These are phyloP conservation scores for Dendrobium catenatum DNA, from an alignment of 106 monocot species.

Conservation along the genomic window DNA sequence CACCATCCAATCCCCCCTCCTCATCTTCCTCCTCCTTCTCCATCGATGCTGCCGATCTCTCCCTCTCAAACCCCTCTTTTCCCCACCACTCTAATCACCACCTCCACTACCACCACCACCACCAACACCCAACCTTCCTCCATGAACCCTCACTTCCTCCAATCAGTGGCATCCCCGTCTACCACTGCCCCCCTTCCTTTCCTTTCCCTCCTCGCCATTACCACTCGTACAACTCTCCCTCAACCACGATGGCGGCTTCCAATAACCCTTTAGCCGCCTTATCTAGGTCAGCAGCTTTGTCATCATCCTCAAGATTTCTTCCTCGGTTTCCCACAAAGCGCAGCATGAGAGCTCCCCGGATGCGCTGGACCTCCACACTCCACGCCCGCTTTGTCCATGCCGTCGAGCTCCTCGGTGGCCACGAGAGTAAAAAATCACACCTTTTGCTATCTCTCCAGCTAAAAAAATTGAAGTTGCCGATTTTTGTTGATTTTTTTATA, in stretches of 20 bases:
- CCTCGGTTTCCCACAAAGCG: constrained; percentile 22
- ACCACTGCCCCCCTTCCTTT: constrained; percentile 26
- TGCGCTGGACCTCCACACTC: constrained; percentile 50
- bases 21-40: background rate
- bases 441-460: background rate
- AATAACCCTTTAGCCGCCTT: background rate
- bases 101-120: background rate
- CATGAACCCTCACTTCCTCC: constrained; percentile 23
- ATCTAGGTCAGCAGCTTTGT: constrained; percentile 5
- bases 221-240: background rate
- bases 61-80: constrained; percentile 10
- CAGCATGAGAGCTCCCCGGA: constrained; percentile 46
- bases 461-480: background rate
- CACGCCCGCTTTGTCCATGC: constrained; percentile 56
- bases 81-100: background rate
- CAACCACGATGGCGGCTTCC: background rate
- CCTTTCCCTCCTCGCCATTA: constrained; percentile 12
- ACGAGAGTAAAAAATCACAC: constrained; percentile 31
- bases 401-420: constrained; percentile 47
- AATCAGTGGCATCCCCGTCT: constrained; percentile 56
- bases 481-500: background rate
- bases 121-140: constrained; percentile 11
- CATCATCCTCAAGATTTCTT: constrained; percentile 18
- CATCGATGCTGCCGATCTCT: constrained; percentile 15
- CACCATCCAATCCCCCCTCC: background rate